Evolutionary conservation across 768 basidiomycete species (phyloP), one percentile per base, ranked within the genome.

Genomic region (Suillus cothurnatus): DNA sequence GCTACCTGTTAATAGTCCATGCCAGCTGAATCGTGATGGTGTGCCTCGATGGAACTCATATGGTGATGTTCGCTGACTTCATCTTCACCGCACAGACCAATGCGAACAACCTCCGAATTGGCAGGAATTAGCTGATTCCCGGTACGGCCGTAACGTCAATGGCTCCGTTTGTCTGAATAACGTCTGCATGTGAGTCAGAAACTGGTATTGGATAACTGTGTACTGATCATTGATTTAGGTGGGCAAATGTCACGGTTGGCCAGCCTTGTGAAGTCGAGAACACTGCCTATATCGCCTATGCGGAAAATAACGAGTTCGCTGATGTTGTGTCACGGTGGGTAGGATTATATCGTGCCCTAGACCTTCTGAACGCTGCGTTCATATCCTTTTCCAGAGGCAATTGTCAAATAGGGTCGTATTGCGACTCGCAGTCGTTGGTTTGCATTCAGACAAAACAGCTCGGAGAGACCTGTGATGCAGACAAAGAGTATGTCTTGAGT

Each of bases 11-110:
- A 88, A 82, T 32, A 88, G 86, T 67, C 73, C 83, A 34, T 95
- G 94, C 78, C 93, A 95, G 76, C 85, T 95, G 65, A 91, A 95
- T 73, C 88, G 94, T 61, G 94, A 95, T 76, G 93, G 94, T 92
- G 65, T 62, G 82, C 4, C 36, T 38, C 3, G 21, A 34, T n/a
- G 31, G 3, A 41, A 9, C 12, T 45, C 21, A 28, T 34, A 8
- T 41, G 56, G 23, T 58, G 19, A 19, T 55, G 45, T 53, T 56
- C 43, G 57, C 58, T 31, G 43, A 47, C 61, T 61, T 56, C 28
- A 9, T 31, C 41, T 66, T 43, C 52, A n/a, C 7, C 21, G 14
- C 64, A 0, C 70, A 95, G 95, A 97, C 70, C 84, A 94, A 78
- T 95, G 94, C 71, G 80, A 84, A 71, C 80, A 81, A 0, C 92